Evolutionary conservation across 2,329 filamentous ascomycete genomes (phyloP).

Genomic region (Apiospora arundinis): DNA sequence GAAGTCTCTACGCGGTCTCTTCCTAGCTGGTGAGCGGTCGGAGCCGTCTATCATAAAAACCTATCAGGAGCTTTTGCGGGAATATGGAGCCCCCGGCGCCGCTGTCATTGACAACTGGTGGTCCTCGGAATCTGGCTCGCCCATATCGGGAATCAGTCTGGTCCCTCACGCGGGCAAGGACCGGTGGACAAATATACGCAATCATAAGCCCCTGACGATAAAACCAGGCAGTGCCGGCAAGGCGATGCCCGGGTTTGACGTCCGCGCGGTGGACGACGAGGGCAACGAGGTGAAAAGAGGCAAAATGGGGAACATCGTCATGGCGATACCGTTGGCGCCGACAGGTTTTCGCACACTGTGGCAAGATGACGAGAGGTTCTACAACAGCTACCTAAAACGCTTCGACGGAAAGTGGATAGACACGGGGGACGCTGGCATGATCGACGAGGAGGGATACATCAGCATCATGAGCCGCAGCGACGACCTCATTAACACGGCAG

Average conservation of each 20-base stretch:
- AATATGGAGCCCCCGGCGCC: conserved; percentile 69
- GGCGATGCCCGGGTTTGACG: conserved; percentile 89
- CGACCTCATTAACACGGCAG: conserved; percentile 95
- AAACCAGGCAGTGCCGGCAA: conserved; percentile 90
- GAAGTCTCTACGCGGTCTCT: conserved; percentile 74
- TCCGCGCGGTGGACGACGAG: conserved; percentile 81
- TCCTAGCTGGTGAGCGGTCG: conserved; percentile 87
- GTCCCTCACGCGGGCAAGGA: conserved; percentile 64
- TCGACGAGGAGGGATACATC: conserved; percentile 75
- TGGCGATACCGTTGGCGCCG: conserved; percentile 81
- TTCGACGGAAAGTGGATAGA: conserved; percentile 87
- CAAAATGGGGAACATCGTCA: conserved; percentile 89
- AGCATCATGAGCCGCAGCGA: conserved; percentile 72
- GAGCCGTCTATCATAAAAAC: conserved; percentile 84
- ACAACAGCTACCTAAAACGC: conserved; percentile 81
- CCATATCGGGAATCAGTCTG: conserved; percentile 62
- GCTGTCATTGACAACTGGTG: conserved; percentile 67
- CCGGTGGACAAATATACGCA: conserved; percentile 50
- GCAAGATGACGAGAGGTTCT: conserved; percentile 86
- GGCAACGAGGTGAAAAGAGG: conserved; percentile 74
- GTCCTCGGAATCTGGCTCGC: conserved; percentile 65
- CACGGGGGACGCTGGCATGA: conserved; percentile 88
- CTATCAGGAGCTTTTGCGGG: conserved; percentile 76
- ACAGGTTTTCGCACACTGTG: conserved; percentile 87
- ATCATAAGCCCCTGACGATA: conserved; percentile 57